phyloP scores from a whole-genome alignment of 148 eudicot genomes.

The Fagopyrum tataricum region DNA sequence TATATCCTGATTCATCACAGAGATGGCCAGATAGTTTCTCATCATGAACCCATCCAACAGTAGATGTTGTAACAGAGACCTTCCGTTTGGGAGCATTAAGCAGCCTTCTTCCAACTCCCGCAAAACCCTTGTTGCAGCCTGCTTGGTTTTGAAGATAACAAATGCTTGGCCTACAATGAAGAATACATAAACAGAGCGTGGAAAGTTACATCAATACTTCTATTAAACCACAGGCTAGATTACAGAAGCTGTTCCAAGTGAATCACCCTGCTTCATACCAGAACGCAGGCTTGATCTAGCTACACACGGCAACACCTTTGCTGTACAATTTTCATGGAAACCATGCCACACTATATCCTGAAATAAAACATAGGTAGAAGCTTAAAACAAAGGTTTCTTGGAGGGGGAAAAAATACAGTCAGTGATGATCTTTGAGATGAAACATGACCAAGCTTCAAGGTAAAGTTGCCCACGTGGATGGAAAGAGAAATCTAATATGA shows the following conservation, averaged over 20 bases:
- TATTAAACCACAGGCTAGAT: neutral
- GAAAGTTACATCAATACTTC: conserved; percentile 1
- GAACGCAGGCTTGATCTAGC: conserved; percentile 39
- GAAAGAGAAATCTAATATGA: neutral
- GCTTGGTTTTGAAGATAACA: conserved; percentile 37
- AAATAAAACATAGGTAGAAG: conserved; percentile 14
- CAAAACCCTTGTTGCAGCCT: conserved; percentile 41
- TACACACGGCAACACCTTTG: conserved; percentile 49
- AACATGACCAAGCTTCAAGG: neutral
- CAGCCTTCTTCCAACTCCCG: conserved; percentile 33
- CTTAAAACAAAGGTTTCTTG: neutral
- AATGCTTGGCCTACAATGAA: conserved; percentile 47
- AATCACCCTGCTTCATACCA: conserved; percentile 32
- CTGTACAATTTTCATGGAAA: conserved; percentile 45
- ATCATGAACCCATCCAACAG: neutral
- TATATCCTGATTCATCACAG: neutral
- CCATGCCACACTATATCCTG: conserved; percentile 68
- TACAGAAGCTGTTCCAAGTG: neutral
- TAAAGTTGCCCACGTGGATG: neutral
- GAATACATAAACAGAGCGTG: neutral
- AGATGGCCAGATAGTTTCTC: neutral
- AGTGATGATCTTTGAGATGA: neutral
- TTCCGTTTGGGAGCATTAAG: conserved; percentile 55
- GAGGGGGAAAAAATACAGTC: neutral
- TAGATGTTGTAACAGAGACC: conserved; percentile 22